Conservation (phyloP, 225 moss, liverwort and hornwort species). For the Polytrichum formosum region DNA sequence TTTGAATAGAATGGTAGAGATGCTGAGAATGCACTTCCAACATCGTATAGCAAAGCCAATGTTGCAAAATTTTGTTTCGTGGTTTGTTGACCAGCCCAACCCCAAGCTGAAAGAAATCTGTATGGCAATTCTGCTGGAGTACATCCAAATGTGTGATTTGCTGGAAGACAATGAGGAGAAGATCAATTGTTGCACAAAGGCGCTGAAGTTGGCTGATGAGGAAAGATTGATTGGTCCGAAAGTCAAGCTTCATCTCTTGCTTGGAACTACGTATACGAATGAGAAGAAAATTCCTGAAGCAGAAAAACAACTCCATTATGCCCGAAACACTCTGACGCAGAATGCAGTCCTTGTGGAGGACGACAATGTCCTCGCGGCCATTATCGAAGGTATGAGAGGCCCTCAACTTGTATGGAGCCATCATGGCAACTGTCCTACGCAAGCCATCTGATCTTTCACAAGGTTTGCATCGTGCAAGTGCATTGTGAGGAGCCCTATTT, state of each 20-base stretch:
- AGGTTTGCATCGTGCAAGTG: neutral
- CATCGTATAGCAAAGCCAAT: conserved; percentile 7
- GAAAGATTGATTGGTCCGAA: neutral
- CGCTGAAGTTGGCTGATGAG: neutral
- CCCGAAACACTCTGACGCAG: neutral
- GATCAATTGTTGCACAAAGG: neutral
- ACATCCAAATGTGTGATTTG: conserved; percentile 3
- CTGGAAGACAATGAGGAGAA: neutral
- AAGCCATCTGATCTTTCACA: neutral
- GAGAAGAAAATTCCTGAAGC: neutral
- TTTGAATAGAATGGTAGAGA: neutral
- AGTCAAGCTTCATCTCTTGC: neutral
- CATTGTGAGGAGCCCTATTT: neutral
- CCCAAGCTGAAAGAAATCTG: neutral
- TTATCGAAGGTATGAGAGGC: neutral
- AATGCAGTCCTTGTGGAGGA: neutral
- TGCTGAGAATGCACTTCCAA: neutral
- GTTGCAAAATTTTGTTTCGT: conserved; percentile 2
- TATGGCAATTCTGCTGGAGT: conserved; percentile 1
- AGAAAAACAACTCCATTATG: neutral
- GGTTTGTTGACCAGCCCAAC: neutral
- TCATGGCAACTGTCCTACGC: neutral
- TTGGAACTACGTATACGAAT: neutral
- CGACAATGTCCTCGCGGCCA: neutral
- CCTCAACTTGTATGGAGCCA: neutral